Percentiles rank a stretch among this genome's conserved stretches.
phyloP scores from a whole-genome alignment of 768 basidiomycete genomes.

The Suillus hirtellus region DNA sequence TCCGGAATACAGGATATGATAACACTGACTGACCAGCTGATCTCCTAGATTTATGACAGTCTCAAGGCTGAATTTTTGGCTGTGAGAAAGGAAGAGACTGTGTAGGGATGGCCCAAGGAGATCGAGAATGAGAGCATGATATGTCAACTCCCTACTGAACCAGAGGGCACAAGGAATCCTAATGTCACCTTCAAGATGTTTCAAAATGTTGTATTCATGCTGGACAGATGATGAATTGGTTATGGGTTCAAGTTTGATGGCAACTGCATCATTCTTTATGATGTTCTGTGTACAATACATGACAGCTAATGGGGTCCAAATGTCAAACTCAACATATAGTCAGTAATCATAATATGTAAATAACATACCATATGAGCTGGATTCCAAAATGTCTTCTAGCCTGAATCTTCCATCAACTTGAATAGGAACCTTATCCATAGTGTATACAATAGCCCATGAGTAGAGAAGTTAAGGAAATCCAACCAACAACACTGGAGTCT shows the following conservation, averaged over 20 bases:
- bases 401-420: not conserved
- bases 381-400: not conserved
- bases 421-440: not conserved
- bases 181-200: too few relatives aligned
- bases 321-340: not conserved
- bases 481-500: not conserved
- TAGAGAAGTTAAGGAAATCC: not conserved
- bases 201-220: too few relatives aligned
- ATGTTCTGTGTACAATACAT: not conserved
- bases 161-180: too few relatives aligned
- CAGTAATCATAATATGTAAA: not conserved
- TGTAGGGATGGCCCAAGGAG: too few relatives aligned
- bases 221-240: too few relatives aligned
- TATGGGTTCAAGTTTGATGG: not conserved
- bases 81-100: too few relatives aligned
- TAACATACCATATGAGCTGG: not conserved
- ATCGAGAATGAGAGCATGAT: too few relatives aligned
- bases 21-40: too few relatives aligned
- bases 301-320: slow-evolving; percentile 1
- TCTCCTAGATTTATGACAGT: too few relatives aligned
- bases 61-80: too few relatives aligned
- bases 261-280: not conserved
- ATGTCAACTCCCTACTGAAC: too few relatives aligned
- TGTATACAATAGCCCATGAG: not conserved
- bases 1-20: too few relatives aligned